Evolutionary conservation across 2,329 filamentous ascomycete genomes (phyloP).

Genomic region (Scedosporium dehoogii): DNA sequence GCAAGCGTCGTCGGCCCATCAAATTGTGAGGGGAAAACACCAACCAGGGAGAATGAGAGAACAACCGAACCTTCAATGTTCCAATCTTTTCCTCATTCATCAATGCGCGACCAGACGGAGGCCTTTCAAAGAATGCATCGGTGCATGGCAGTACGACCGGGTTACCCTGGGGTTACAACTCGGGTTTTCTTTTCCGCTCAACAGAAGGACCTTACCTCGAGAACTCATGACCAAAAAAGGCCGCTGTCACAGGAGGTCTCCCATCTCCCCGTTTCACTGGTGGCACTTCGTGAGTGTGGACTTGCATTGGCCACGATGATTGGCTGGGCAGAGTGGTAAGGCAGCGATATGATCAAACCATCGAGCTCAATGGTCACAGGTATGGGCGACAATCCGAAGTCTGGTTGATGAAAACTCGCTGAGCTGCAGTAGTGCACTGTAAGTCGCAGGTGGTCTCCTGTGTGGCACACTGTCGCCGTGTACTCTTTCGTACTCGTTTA

Average conservation of each 20-base stretch:
- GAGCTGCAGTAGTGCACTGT: background rate
- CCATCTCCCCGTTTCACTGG: background rate
- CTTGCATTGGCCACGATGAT: background rate
- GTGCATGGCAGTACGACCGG: background rate
- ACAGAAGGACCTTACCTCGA: background rate
- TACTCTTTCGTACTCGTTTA: no score
- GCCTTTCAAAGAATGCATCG: background rate
- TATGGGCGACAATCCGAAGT: no score
- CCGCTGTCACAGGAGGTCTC: background rate
- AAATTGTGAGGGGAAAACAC: no score
- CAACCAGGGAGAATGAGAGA: no score
- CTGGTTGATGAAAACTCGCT: no score
- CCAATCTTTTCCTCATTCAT: no score
- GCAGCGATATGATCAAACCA: conserved; percentile 1
- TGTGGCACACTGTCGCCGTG: no score
- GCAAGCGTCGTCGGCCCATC: background rate
- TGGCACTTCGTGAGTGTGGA: background rate
- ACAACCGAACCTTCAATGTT: no score
- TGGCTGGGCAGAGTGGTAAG: background rate
- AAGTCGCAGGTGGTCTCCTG: background rate
- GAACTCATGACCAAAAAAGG: background rate
- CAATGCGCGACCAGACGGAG: background rate
- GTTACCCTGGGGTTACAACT: background rate
- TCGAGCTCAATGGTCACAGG: background rate
- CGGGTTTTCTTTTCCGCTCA: no score